Evolutionary conservation across 495 filamentous ascomycete species (phyloP).

Genomic region (Hypoxylon fuscum): DNA sequence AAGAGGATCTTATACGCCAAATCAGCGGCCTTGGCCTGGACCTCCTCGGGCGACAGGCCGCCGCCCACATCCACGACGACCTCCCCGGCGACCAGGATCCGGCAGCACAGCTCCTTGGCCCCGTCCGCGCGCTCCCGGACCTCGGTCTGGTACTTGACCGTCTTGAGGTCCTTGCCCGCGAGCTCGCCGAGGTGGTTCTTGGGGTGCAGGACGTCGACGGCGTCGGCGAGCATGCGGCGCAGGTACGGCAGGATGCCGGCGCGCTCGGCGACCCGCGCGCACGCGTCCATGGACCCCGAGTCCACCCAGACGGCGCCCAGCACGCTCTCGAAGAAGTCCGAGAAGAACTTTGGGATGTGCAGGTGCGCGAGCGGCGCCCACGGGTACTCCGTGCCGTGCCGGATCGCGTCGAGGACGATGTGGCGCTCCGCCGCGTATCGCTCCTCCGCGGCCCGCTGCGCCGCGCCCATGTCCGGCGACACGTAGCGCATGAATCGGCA

Average conservation of each 20-base stretch:
- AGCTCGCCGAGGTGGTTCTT: constrained; percentile 72
- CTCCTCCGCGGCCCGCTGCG: constrained; percentile 53
- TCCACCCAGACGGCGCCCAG: constrained; percentile 90
- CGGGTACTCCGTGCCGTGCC: constrained; percentile 65
- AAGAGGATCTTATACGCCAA: constrained; percentile 46
- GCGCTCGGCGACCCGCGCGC: constrained; percentile 65
- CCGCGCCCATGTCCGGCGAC: constrained; percentile 51
- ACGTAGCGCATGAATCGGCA: constrained; percentile 75
- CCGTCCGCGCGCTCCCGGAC: constrained; percentile 11
- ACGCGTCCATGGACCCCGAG: constrained; percentile 68
- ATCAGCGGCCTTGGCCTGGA: constrained; percentile 65
- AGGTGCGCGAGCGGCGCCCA: constrained; percentile 77
- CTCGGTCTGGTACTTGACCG: constrained; percentile 59
- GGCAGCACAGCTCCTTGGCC: constrained; percentile 54
- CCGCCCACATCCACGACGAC: constrained; percentile 56
- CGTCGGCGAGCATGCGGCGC: constrained; percentile 64
- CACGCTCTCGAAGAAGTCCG: constrained; percentile 83
- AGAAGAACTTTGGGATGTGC: constrained; percentile 80
- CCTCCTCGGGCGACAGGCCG: constrained; percentile 62
- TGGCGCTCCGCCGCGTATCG: constrained; percentile 61
- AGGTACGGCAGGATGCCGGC: constrained; percentile 73
- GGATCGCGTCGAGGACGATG: constrained; percentile 60
- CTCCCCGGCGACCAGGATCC: constrained; percentile 59
- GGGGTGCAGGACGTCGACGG: constrained; percentile 75
- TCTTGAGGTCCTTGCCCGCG: constrained; percentile 53